A percentile compares a stretch with the other conserved stretches of the same genome.
Conservation (phyloP, 345 rosid genomes). For the Euphorbia peplus region DNA sequence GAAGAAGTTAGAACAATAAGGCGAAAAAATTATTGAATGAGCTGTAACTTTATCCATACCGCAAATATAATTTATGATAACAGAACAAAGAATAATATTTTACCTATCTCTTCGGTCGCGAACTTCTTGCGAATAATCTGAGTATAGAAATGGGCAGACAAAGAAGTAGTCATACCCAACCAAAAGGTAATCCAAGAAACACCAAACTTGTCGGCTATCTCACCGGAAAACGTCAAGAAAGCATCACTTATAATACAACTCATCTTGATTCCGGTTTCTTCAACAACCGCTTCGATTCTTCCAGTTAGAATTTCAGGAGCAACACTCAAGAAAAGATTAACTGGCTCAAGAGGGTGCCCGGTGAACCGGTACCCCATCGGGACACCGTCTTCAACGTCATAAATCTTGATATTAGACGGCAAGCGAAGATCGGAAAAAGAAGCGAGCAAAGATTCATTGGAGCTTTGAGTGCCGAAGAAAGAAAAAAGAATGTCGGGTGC, state of each 20-base stretch:
- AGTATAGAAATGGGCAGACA: slow-evolving; percentile 42
- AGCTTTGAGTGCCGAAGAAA: too few species aligned
- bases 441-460: not conserved
- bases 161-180: slow-evolving; percentile 37
- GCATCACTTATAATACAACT: slow-evolving; percentile 51
- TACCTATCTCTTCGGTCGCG: not conserved
- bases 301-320: not conserved
- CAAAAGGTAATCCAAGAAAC: slow-evolving; percentile 52
- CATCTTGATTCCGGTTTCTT: slow-evolving; percentile 33
- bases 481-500: too few species aligned
- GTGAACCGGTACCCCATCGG: not conserved
- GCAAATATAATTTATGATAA: too few species aligned
- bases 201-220: slow-evolving; percentile 34
- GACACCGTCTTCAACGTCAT: not conserved
- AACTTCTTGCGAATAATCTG: slow-evolving; percentile 25
- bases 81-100: too few species aligned
- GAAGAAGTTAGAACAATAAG: too few species aligned
- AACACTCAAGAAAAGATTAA: not conserved
- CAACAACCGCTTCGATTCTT: slow-evolving; percentile 36
- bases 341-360: not conserved
- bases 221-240: slow-evolving; percentile 41
- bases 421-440: not conserved
- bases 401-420: not conserved
- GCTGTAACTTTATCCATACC: too few species aligned
- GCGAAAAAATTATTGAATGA: too few species aligned